Percentiles rank a stretch among this genome's conserved stretches.
Conservation (phyloP, 768 basidiomycete species). For the Amanita pseudoporphyria region DNA sequence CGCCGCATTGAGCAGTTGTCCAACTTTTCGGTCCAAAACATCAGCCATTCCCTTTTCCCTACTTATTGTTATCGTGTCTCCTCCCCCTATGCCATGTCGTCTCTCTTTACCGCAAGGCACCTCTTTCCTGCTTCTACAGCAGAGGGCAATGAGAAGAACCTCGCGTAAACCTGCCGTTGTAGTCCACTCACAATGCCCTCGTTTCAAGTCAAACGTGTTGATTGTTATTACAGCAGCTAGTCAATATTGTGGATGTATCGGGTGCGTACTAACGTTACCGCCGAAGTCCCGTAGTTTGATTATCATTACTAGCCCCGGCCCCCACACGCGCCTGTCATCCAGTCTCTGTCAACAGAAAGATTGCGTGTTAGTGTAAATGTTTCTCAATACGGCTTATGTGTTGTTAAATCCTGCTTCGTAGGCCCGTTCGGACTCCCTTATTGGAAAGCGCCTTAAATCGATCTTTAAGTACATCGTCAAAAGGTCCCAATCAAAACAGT, state of each 20-base stretch:
- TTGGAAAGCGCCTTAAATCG: conserved; percentile 27
- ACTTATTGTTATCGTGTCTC: not conserved
- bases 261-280: conserved; percentile 17
- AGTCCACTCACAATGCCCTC: conserved; percentile 30
- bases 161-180: conserved; percentile 17
- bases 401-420: conserved; percentile 11
- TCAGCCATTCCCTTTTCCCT: not conserved
- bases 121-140: not conserved
- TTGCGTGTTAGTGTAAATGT: conserved; percentile 40
- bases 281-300: not conserved
- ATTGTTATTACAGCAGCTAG: conserved; percentile 51
- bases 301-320: conserved; percentile 30
- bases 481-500: conserved; percentile 48
- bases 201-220: conserved; percentile 51
- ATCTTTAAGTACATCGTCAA: conserved; percentile 48
- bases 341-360: conserved; percentile 38
- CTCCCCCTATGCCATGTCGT: not conserved
- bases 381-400: no score
- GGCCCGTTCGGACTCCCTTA: conserved; percentile 44
- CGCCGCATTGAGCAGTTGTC: not conserved
- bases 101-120: not conserved
- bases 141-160: not conserved
- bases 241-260: conserved; percentile 47
- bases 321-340: conserved; percentile 16
- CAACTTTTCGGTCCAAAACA: not conserved